Evolutionary conservation across 1,284 basidiomycete genomes (phyloP), one percentile per base, ranked within the genome.

Genomic region (Sanguinoderma infundibulare): DNA sequence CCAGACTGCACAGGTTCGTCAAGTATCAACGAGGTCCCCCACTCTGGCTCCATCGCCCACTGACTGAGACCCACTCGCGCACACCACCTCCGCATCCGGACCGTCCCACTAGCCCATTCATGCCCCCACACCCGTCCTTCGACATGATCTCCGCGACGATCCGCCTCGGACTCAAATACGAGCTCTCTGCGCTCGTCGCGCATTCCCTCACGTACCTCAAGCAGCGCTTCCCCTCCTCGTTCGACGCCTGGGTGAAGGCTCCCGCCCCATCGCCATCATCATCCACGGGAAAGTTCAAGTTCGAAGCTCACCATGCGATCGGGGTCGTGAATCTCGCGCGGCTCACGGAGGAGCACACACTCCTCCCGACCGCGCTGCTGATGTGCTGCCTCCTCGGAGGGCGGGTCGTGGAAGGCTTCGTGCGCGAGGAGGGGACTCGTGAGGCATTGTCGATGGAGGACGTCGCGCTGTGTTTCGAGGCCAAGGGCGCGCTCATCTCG

Each of bases 101-200:
- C n/a, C n/a, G n/a, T n/a, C n/a, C n/a, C n/a, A n/a, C n/a, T n/a
- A n/a, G n/a, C n/a, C n/a, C n/a, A n/a, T n/a, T n/a, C n/a, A n/a
- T n/a, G n/a, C n/a, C n/a, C n/a, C n/a, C n/a, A n/a, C n/a, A n/a
- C n/a, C 55, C 47, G 7, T n/a, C 34, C 36, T 63, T 63, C 26
- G 30, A 34, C 20, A 20, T 22, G 7, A 24, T 63, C 34, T 42
- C 49, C 9, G 12, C 40, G 3, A 35, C 22, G 17, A 50, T 59
- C 22, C 57, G 57, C 6, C 15, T 63, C 35, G 57, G 52, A 15
- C 57, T 59, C 57, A 63, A 63, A 30, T 63, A 63, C 46, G 35
- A 59, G 8, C 8, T 56, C 26, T 36, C 49, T 14, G 2, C n/a
- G 4, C 14, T 42, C 10, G 46, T 57, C n/a, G n/a, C 53, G 14